phyloP scores from a whole-genome alignment of 495 filamentous ascomycete species.

The Elaphomyces granulatus region DNA sequence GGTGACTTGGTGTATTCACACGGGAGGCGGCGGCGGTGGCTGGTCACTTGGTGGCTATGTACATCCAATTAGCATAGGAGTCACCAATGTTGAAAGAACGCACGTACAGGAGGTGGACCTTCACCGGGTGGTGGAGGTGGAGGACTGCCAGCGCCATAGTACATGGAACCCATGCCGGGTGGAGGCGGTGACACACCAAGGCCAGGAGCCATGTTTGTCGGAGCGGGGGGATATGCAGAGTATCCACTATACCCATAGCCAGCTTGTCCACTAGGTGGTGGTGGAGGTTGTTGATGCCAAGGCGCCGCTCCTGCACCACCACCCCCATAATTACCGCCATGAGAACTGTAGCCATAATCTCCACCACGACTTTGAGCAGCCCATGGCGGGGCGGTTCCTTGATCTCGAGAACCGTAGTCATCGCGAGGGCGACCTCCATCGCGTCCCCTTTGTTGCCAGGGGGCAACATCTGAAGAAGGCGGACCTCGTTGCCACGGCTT shows the following conservation, averaged over 20 bases:
- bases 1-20: constrained; percentile 14
- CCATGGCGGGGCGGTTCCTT: constrained; percentile 38
- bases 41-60: constrained; percentile 51
- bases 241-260: constrained; percentile 42
- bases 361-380: constrained; percentile 32
- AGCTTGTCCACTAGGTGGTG: constrained; percentile 34
- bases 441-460: constrained; percentile 48
- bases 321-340: constrained; percentile 18
- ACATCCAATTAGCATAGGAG: neutral
- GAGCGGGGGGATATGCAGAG: constrained; percentile 38
- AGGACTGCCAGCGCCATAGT: constrained; percentile 38
- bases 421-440: constrained; percentile 37
- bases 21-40: constrained; percentile 52
- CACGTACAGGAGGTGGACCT: constrained; percentile 47
- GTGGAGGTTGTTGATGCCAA: constrained; percentile 52
- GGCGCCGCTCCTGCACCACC: constrained; percentile 38
- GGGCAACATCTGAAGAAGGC: constrained; percentile 75
- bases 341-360: constrained; percentile 37
- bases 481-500: constrained; percentile 74
- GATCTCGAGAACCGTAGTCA: constrained; percentile 35
- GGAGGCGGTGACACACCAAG: constrained; percentile 49
- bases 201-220: constrained; percentile 46
- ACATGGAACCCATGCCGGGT: constrained; percentile 54
- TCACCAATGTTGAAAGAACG: neutral
- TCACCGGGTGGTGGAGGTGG: constrained; percentile 46